Base-by-base conservation (phyloP, 2,329 filamentous ascomycete species). In the Colletotrichum gloeosporioides region DNA sequence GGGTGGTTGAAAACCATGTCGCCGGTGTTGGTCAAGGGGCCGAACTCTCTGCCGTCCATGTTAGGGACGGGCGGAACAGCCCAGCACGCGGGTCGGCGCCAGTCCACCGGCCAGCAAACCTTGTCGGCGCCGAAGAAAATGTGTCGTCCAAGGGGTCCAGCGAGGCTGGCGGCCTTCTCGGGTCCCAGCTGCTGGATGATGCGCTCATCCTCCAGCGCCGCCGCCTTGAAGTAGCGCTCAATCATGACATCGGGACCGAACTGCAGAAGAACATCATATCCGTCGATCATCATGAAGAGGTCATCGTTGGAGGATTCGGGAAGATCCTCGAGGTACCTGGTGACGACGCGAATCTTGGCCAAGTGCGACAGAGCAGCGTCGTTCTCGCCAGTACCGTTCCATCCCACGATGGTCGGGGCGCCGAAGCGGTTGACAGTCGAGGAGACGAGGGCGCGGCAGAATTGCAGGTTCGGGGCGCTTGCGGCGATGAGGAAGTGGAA, bases 211-310 rank as follows among this genome's bases (percentile, higher is more conserved):
- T 89, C 89, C 67, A 87, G 86, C n/a, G 86, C 84, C 22, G 90
- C 81, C 18, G 91, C 84, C 16, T 86, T 84, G 78, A 92, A 90
- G 82, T 94, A 95, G 59, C 93, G 88, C 78, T 89, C 85, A 31
- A 95, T 88, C 78, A 94, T 84, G 25, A 94, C 86, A 57, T 93
- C 89, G 4, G 91, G 89, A 0, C 92, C 92, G 4, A 94, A 85
- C 81, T 95, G 93, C 75, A 94, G 91, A 84, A 92, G 91, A 2
- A 92, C 87, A 75, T 94, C 91, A 81, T 91, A 89, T 2, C 90
- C 92, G 80, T 94, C 92, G 8, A 92, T 87, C 63, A 94, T 86
- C 73, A 94, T 83, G 9, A 93, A 88, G 32, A 95, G 83, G 80
- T 95, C 93, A 25, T 91, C 86, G 73, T 92, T 82, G 6, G 83